phyloP scores from a whole-genome alignment of 2,329 filamentous ascomycete species.

The Fusarium pseudocircinatum region DNA sequence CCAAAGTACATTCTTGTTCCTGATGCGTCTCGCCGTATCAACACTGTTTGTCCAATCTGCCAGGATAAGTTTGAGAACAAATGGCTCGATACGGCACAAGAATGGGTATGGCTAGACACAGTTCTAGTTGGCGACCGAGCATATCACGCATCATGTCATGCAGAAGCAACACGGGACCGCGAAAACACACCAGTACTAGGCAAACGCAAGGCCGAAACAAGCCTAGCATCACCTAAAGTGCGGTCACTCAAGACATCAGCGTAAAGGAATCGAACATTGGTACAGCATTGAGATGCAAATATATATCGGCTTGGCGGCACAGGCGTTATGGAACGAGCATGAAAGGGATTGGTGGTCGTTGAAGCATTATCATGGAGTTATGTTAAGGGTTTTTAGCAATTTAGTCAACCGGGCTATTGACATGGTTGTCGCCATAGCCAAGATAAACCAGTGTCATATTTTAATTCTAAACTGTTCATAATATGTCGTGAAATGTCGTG shows the following conservation, averaged over 20 bases:
- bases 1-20: conserved; percentile 85
- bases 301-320: conserved; percentile 11
- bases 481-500: not conserved
- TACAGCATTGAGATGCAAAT: not conserved
- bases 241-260: conserved; percentile 50
- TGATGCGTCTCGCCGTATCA: conserved; percentile 77
- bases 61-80: conserved; percentile 94
- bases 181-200: conserved; percentile 67
- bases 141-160: conserved; percentile 90
- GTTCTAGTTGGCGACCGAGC: conserved; percentile 79
- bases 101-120: conserved; percentile 97
- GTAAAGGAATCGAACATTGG: conserved; percentile 20
- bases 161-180: conserved; percentile 78
- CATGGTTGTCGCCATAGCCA: not conserved
- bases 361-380: conserved; percentile 34
- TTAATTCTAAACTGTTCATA: not conserved
- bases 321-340: conserved; percentile 34
- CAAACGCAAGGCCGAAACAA: conserved; percentile 79
- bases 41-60: conserved; percentile 89
- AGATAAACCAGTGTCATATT: not conserved
- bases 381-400: conserved; percentile 6
- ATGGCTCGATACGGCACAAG: conserved; percentile 92
- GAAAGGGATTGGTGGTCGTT: conserved; percentile 13
- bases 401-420: not conserved
- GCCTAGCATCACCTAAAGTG: conserved; percentile 51